Conservation (phyloP, 2,329 filamentous ascomycete species). For the Diaporthe batatas region DNA sequence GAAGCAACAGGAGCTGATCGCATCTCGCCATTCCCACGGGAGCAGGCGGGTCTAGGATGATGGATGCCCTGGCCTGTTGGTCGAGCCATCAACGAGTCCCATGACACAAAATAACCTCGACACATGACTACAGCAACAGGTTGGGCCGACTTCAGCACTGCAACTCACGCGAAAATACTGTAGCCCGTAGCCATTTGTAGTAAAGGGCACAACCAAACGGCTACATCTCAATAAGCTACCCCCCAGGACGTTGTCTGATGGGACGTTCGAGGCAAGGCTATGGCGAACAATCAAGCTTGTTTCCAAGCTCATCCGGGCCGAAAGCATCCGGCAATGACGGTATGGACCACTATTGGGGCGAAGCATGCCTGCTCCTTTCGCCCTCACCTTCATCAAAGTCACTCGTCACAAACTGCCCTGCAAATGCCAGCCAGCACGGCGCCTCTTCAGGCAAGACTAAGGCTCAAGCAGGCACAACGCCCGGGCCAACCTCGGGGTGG, state of each 20-base stretch:
- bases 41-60: not conserved
- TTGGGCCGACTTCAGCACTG: not conserved
- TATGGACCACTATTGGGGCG: not conserved
- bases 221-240: too few relatives aligned
- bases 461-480: constrained; percentile 7
- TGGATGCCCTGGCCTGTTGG: constrained; percentile 5
- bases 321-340: constrained; percentile 15
- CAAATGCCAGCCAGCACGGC: not conserved
- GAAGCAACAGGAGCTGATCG: not conserved
- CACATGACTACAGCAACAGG: not conserved
- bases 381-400: not conserved
- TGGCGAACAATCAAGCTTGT: constrained; percentile 32
- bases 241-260: too few relatives aligned
- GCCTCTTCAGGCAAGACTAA: not conserved
- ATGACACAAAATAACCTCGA: constrained; percentile 6
- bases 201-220: too few relatives aligned
- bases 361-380: not conserved
- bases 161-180: not conserved
- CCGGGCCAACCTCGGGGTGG: constrained; percentile 27
- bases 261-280: too few relatives aligned
- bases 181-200: too few relatives aligned
- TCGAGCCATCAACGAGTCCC: constrained; percentile 2
- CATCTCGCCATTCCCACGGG: not conserved
- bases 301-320: constrained; percentile 30
- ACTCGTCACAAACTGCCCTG: constrained; percentile 6